Evolutionary conservation across 108 stramenopile species (phyloP).

Genomic region (Licmophora abbreviata): DNA sequence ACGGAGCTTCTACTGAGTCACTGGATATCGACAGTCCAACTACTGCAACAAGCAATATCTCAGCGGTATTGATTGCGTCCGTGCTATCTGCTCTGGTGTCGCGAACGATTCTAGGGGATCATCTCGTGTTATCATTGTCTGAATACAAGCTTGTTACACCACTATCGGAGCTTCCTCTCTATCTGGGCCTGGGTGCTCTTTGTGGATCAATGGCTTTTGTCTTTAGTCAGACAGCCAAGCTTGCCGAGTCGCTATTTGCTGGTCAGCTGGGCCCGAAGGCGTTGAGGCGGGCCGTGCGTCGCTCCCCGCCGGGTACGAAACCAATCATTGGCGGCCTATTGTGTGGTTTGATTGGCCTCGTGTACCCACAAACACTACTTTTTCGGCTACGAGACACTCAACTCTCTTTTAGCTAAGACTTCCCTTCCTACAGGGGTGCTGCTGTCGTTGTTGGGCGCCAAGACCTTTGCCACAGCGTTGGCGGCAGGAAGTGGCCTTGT

Average conservation of each 20-base stretch:
- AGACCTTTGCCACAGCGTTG: conserved; percentile 73
- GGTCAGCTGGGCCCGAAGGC: conserved; percentile 43
- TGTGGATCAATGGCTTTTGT: conserved; percentile 59
- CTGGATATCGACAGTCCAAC: conserved; percentile 3
- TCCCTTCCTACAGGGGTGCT: conserved; percentile 35
- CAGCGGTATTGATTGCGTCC: conserved; percentile 63
- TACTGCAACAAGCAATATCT: conserved; percentile 45
- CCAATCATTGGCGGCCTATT: conserved; percentile 70
- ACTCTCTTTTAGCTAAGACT: conserved; percentile 65
- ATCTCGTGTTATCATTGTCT: conserved; percentile 53
- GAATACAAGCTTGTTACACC: conserved; percentile 59
- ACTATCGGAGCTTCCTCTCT: conserved; percentile 77
- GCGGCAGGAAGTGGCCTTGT: conserved; percentile 81
- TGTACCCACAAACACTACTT: conserved; percentile 82
- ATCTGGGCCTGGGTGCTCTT: conserved; percentile 69
- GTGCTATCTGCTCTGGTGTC: conserved; percentile 72
- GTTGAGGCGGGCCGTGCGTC: conserved; percentile 27
- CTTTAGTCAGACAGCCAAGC: conserved; percentile 55
- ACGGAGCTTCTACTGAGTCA: not conserved
- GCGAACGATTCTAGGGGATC: conserved; percentile 60
- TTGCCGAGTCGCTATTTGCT: conserved; percentile 43
- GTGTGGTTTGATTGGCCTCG: conserved; percentile 66
- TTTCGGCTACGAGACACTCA: conserved; percentile 91
- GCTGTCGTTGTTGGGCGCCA: conserved; percentile 44
- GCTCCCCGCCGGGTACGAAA: conserved; percentile 37